Evolutionary conservation across 2,329 filamentous ascomycete genomes (phyloP).

Genomic region (Sporothrix humicola): DNA sequence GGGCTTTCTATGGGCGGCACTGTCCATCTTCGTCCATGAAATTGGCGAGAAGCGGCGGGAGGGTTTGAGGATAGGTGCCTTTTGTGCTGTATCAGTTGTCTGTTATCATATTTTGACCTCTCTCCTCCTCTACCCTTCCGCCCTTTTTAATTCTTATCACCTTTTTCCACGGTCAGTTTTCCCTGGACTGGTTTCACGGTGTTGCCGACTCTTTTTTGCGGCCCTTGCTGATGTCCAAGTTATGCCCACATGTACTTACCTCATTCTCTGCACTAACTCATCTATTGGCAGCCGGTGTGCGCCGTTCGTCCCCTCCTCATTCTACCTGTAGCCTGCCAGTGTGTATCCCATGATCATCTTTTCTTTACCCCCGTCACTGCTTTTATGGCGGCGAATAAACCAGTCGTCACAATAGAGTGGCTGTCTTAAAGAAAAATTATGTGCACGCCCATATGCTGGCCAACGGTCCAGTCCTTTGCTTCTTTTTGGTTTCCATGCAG

Average conservation of each 20-base stretch:
- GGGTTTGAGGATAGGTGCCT: too few species aligned
- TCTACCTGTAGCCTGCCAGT: not conserved
- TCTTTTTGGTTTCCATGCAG: slow-evolving; percentile 27
- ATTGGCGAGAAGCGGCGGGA: not conserved
- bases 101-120: slow-evolving; percentile 20
- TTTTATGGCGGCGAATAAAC: not conserved
- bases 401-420: not conserved
- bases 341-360: not conserved
- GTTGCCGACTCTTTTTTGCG: slow-evolving; percentile 24
- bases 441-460: not conserved
- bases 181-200: slow-evolving; percentile 15
- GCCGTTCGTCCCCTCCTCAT: not conserved
- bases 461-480: not conserved
- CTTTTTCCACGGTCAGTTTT: not conserved
- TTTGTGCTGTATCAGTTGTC: slow-evolving; percentile 10
- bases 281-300: not conserved
- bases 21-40: not conserved
- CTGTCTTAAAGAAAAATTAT: not conserved
- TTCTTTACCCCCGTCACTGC: not conserved
- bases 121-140: not conserved
- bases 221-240: not conserved
- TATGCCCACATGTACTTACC: not conserved
- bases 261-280: not conserved
- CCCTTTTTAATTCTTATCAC: not conserved
- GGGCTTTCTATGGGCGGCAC: not conserved